Percentiles rank a stretch among this genome's conserved stretches.
These are phyloP conservation scores for Monascus purpureus DNA, from an alignment of 495 filamentous ascomycete species.

Conservation along the genomic window DNA sequence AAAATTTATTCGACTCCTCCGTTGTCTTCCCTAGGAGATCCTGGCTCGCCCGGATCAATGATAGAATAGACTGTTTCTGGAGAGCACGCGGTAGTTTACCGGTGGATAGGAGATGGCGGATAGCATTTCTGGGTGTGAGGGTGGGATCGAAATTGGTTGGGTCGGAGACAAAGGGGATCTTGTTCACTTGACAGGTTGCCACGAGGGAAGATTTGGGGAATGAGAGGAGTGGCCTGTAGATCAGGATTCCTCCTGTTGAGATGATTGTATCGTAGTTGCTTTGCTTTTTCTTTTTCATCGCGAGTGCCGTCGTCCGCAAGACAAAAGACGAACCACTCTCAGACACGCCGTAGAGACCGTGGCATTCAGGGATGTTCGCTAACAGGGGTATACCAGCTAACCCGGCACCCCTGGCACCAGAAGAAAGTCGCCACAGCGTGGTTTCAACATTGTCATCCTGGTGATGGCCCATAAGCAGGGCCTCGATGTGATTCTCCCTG, in stretches of 20 bases:
- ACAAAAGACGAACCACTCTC: constrained; percentile 41
- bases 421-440: constrained; percentile 56
- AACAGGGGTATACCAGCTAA: constrained; percentile 53
- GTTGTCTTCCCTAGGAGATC: constrained; percentile 12
- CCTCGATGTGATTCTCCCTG: constrained; percentile 24
- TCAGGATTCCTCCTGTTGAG: constrained; percentile 53
- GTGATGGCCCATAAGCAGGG: constrained; percentile 70
- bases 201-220: constrained; percentile 61
- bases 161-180: constrained; percentile 68
- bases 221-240: constrained; percentile 61
- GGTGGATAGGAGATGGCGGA: constrained; percentile 48
- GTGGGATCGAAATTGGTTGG: constrained; percentile 70
- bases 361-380: constrained; percentile 67
- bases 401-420: constrained; percentile 46
- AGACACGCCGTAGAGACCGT: constrained; percentile 54
- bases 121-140: constrained; percentile 64
- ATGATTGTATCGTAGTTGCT: constrained; percentile 15
- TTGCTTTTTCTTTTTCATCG: not conserved
- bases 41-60: constrained; percentile 28
- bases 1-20: constrained; percentile 20
- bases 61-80: constrained; percentile 46
- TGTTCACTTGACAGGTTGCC: constrained; percentile 52
- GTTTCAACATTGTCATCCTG: constrained; percentile 81
- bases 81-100: constrained; percentile 56
- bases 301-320: constrained; percentile 1